These are phyloP conservation scores for Malus sieversii DNA, from an alignment of 306 rosid genomes.

Conservation along the genomic window DNA sequence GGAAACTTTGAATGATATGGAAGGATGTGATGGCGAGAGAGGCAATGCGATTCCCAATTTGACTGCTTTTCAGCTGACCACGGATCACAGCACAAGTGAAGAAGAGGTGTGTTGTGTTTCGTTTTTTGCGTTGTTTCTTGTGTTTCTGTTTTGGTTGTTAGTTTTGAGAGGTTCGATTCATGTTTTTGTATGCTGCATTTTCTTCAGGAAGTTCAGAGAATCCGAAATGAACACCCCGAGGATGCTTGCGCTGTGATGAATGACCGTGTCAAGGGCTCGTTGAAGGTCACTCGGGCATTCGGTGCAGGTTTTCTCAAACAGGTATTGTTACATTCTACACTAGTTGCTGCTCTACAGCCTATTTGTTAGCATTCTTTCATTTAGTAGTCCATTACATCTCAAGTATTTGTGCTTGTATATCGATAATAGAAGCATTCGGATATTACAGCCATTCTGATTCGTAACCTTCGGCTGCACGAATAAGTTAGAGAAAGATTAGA, in stretches of 20 bases:
- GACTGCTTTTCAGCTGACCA: constrained; percentile 66
- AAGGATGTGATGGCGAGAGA: constrained; percentile 55
- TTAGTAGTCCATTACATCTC: neutral
- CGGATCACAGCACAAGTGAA: constrained; percentile 79
- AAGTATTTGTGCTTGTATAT: neutral
- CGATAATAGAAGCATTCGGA: neutral
- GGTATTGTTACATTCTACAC: constrained; percentile 32
- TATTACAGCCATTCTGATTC: neutral
- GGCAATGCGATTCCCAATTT: constrained; percentile 43
- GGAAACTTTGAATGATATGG: constrained; percentile 87
- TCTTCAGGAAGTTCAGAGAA: constrained; percentile 79
- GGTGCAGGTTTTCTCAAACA: constrained; percentile 99
- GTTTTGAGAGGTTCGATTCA: neutral
- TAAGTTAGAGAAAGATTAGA: neutral
- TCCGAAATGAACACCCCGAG: constrained; percentile 69
- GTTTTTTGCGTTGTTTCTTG: neutral
- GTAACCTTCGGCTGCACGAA: neutral
- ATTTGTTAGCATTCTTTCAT: neutral
- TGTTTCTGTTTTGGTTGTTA: neutral
- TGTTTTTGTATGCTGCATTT: constrained; percentile 3
- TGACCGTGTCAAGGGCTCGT: constrained; percentile 91
- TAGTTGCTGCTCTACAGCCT: neutral
- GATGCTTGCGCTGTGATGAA: constrained; percentile 74
- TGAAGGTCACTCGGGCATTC: constrained; percentile 93
- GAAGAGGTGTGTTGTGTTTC: constrained; percentile 43